Evolutionary conservation across 495 filamentous ascomycete species (phyloP), one percentile per base, ranked within the genome.

Genomic region (Venustampulla echinocandica): DNA sequence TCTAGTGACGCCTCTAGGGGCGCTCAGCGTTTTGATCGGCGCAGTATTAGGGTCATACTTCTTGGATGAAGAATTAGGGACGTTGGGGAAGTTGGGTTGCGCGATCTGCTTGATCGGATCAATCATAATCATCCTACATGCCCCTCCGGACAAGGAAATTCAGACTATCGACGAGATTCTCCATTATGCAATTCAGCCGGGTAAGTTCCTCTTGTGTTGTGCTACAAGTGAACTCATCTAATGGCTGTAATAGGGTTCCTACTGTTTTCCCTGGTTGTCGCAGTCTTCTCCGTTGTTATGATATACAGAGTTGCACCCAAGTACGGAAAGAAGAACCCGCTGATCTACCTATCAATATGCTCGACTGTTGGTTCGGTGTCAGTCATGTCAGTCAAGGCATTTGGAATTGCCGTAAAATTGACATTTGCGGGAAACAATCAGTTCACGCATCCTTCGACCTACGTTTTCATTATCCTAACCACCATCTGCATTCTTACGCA

Each of bases 371-470:
- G 92, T 55, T 95, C 89, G 27, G 78, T 98, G 50, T 96, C 92
- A 11, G 89, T 98, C 64, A 96, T 98, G 92, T 87, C 93, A 21
- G 83, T 96, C 59, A 98, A 98, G 66, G 90, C 92, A 1, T 95
- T 97, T 55, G 92, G 92, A 32, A 95, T 96, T 58, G 92, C 92
- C 19, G 69, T 98, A 50, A 97, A 97, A 64, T 73, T 97, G 53
- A 97, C 92, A 1, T 73, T 98, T 37, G 76, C 69, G 14, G 90
- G 90, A 22, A 80, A 92, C 58, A 98, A 98, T 67, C 92, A 98
- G 63, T 94, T 98, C 59, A 79, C 75, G 2, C 84, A 93, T 56
- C 82, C 92, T 0, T 93, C 87, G 37, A 98, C 92, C 38, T 98
- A 97, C 59, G 90, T 96, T 37, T 98, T 98, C 60, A 80, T 85